A percentile compares a stretch with the other conserved stretches of the same genome.
These are phyloP conservation scores for Platanus orientalis DNA, from an alignment of 164 flowering plant species.

Conservation along the genomic window DNA sequence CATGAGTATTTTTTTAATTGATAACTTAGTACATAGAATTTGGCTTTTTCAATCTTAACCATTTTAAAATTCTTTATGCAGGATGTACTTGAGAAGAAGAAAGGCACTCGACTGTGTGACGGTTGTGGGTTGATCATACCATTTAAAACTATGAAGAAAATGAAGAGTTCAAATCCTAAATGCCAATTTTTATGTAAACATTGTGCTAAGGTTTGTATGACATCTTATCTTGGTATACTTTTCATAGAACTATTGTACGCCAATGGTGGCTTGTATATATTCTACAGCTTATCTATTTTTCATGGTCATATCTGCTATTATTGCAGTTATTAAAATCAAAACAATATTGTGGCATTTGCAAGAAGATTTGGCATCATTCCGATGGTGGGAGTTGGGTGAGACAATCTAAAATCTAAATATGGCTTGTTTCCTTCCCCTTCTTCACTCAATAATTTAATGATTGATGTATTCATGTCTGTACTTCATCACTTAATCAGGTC, in stretches of 20 bases:
- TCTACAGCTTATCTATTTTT: conserved; percentile 1
- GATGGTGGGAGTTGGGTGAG: conserved; percentile 95
- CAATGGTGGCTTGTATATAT: not conserved
- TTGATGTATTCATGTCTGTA: not conserved
- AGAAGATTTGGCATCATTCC: conserved; percentile 84
- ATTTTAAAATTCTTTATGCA: conserved; percentile 25
- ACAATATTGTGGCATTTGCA: conserved; percentile 96
- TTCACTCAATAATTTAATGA: not conserved
- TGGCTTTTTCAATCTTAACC: not conserved
- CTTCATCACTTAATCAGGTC: conserved; percentile 39
- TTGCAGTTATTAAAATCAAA: conserved; percentile 71
- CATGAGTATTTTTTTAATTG: too few species aligned
- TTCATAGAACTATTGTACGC: not conserved
- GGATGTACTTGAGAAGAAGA: conserved; percentile 32
- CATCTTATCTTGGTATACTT: conserved; percentile 2
- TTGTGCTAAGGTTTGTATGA: conserved; percentile 65
- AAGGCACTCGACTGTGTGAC: conserved; percentile 39
- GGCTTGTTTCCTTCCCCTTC: conserved; percentile 5
- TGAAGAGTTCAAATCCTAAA: conserved; percentile 28
- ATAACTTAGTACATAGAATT: not conserved
- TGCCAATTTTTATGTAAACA: conserved; percentile 55
- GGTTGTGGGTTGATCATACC: conserved; percentile 68
- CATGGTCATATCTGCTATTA: conserved; percentile 1
- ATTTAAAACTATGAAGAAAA: conserved; percentile 43
- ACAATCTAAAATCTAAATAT: not conserved